A percentile compares a stretch with the other conserved stretches of the same genome.
These are phyloP conservation scores for Alternaria hordeiaustralica DNA, from an alignment of 2,329 filamentous ascomycete species.

Conservation along the genomic window DNA sequence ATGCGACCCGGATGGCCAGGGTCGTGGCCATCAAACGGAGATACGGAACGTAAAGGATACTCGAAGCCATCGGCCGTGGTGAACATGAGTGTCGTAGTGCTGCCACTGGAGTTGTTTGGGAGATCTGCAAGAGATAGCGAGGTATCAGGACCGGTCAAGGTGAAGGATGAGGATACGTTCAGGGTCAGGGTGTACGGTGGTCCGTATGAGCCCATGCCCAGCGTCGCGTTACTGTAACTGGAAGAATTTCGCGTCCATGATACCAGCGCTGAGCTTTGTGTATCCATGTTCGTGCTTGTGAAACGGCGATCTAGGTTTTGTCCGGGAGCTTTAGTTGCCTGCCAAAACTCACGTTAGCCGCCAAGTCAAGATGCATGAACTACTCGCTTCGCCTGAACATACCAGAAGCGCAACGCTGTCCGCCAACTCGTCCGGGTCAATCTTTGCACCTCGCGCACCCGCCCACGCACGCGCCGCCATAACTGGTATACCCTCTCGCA, in stretches of 20 bases:
- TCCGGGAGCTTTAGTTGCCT: slow-evolving; percentile 47
- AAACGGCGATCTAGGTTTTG: slow-evolving; percentile 55
- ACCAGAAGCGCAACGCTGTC: slow-evolving; percentile 48
- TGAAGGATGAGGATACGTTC: slow-evolving; percentile 52
- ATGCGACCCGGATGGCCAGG: slow-evolving; percentile 58
- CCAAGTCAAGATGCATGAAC: neutral
- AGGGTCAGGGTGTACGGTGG: slow-evolving; percentile 55
- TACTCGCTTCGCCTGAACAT: neutral
- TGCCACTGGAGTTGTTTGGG: slow-evolving; percentile 16
- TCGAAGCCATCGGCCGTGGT: slow-evolving; percentile 44
- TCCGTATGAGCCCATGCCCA: slow-evolving; percentile 53
- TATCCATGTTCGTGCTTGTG: slow-evolving; percentile 5
- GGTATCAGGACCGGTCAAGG: slow-evolving; percentile 53
- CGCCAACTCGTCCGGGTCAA: slow-evolving; percentile 35
- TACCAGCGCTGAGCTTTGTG: slow-evolving; percentile 27
- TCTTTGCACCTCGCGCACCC: slow-evolving; percentile 45
- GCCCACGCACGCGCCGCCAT: slow-evolving; percentile 54
- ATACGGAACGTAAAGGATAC: slow-evolving; percentile 59
- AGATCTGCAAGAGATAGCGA: slow-evolving; percentile 45
- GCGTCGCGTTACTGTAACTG: slow-evolving; percentile 8
- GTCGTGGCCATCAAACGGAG: slow-evolving; percentile 54
- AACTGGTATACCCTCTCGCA: slow-evolving; percentile 54
- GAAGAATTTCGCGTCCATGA: slow-evolving; percentile 39
- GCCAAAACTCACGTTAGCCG: neutral
- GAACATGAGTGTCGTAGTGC: slow-evolving; percentile 51